Conservation (phyloP, 164 flowering plant genomes). For the Chimonanthus praecox region DNA sequence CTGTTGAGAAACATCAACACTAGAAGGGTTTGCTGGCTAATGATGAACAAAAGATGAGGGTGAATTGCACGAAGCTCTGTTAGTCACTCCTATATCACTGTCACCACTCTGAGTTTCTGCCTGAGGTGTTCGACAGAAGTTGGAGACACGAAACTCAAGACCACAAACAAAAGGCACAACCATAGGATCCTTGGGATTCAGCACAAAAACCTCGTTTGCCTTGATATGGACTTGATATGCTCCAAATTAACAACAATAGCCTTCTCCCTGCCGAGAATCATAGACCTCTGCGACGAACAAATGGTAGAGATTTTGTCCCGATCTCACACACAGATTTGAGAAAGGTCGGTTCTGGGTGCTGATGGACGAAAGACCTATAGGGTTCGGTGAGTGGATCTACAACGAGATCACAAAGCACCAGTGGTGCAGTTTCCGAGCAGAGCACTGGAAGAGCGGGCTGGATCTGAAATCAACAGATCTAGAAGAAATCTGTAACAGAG, state of each 20-base stretch:
- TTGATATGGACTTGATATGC: slow-evolving; percentile 38
- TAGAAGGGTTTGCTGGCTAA: not conserved
- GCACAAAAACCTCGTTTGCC: slow-evolving; percentile 30
- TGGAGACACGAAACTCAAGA: slow-evolving; percentile 23
- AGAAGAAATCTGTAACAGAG: no score
- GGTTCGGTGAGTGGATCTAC: no score
- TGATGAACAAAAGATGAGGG: no score
- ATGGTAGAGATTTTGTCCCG: no score
- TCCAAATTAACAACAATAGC: slow-evolving; percentile 37
- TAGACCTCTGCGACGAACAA: no score
- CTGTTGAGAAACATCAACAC: not conserved
- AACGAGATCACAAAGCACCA: no score
- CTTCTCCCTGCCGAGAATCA: slow-evolving; percentile 25
- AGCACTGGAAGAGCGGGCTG: no score
- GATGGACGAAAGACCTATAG: no score
- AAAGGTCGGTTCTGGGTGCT: no score
- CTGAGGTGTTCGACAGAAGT: not conserved
- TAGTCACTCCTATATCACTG: slow-evolving; percentile 10
- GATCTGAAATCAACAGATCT: no score
- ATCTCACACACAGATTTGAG: no score
- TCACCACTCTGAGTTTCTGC: slow-evolving; percentile 12
- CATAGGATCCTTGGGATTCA: slow-evolving; percentile 26
- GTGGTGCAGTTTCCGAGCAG: no score
- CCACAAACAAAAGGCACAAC: slow-evolving; percentile 33
- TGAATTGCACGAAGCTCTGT: not conserved